A percentile compares a stretch with the other conserved stretches of the same genome.
Evolutionary conservation across 2,329 filamentous ascomycete genomes (phyloP).

Genomic region (Fusarium torulosum): DNA sequence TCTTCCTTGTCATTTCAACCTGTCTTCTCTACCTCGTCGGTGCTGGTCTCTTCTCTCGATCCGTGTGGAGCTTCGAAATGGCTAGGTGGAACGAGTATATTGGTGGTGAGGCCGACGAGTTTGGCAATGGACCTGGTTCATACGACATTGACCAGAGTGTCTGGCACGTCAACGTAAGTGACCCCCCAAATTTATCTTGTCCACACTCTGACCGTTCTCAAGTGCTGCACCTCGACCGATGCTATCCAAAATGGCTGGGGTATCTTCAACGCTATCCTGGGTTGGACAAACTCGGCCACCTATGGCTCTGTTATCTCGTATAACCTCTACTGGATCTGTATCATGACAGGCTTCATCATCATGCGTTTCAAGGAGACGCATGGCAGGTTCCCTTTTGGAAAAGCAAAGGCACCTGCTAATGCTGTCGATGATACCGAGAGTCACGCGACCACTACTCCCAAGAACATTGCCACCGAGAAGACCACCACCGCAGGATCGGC

Average conservation of each 20-base stretch:
- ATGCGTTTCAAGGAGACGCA: constrained; percentile 76
- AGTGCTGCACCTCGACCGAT: constrained; percentile 81
- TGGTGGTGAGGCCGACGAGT: constrained; percentile 67
- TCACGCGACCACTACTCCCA: constrained; percentile 43
- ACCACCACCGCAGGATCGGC: constrained; percentile 39
- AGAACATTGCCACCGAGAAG: constrained; percentile 47
- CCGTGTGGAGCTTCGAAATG: constrained; percentile 80
- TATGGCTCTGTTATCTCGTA: constrained; percentile 90
- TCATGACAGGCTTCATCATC: constrained; percentile 75
- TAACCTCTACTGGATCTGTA: constrained; percentile 85
- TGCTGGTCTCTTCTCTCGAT: constrained; percentile 82
- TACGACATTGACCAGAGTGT: constrained; percentile 84
- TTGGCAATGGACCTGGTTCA: constrained; percentile 74
- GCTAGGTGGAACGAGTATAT: constrained; percentile 76
- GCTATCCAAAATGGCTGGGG: constrained; percentile 85
- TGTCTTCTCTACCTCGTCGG: constrained; percentile 88
- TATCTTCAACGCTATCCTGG: constrained; percentile 86
- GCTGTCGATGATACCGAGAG: constrained; percentile 46
- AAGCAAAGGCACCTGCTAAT: constrained; percentile 48
- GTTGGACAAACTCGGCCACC: constrained; percentile 90
- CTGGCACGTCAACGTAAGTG: constrained; percentile 82
- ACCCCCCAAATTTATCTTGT: not conserved
- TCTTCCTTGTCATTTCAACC: constrained; percentile 85
- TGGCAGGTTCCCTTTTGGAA: constrained; percentile 63
- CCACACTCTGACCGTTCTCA: not conserved